phyloP scores from a whole-genome alignment of 2,329 filamentous ascomycete genomes.

The Sporothrix brasiliensis region DNA sequence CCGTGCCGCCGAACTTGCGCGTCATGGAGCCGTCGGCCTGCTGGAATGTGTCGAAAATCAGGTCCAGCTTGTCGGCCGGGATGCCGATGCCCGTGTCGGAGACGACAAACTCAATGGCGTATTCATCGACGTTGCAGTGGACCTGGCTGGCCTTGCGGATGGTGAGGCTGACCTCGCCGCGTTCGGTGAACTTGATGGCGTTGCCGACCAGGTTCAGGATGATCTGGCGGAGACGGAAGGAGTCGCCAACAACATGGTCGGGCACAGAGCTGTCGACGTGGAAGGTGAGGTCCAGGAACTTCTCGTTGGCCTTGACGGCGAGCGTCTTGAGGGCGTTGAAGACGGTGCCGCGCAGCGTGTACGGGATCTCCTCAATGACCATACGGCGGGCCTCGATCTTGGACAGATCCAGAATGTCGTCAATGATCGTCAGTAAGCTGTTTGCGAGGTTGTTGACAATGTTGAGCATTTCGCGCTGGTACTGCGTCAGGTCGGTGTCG shows the following conservation, averaged over 20 bases:
- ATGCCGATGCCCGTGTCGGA: conserved; percentile 97
- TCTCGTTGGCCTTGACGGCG: conserved; percentile 96
- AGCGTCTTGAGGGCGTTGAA: conserved; percentile 97
- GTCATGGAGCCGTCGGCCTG: conserved; percentile 97
- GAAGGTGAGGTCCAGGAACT: conserved; percentile 89
- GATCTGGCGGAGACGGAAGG: conserved; percentile 93
- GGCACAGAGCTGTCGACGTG: conserved; percentile 91
- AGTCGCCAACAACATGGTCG: conserved; percentile 93
- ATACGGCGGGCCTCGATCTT: conserved; percentile 95
- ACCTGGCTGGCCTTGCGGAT: conserved; percentile 72
- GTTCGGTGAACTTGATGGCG: conserved; percentile 98
- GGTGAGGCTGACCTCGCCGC: conserved; percentile 93
- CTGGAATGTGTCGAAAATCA: conserved; percentile 99
- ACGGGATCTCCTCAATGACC: conserved; percentile 97
- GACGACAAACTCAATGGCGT: conserved; percentile 93
- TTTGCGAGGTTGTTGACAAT: conserved; percentile 97
- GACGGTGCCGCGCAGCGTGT: conserved; percentile 88
- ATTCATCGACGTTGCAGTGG: conserved; percentile 58
- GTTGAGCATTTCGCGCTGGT: conserved; percentile 97
- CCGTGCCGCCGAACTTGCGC: conserved; percentile 91
- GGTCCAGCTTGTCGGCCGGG: conserved; percentile 87
- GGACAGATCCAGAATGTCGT: conserved; percentile 74
- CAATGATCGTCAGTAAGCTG: conserved; percentile 93
- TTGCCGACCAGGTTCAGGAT: conserved; percentile 97
- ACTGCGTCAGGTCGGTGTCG: conserved; percentile 90